Conservation (phyloP, 164 flowering plant species). For the Pachysandra terminalis region DNA sequence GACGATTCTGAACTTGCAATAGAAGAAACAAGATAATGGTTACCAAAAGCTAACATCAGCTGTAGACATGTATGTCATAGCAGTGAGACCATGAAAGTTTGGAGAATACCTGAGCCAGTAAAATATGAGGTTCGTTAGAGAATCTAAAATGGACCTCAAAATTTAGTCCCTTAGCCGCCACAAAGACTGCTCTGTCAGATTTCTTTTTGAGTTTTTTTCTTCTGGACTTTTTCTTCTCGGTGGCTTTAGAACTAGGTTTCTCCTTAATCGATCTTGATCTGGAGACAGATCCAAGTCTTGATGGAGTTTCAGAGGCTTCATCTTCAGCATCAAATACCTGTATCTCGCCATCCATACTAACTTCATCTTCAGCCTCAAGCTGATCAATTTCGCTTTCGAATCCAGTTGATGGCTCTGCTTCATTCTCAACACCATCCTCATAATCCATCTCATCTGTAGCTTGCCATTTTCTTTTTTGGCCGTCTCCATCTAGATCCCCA, state of each 20-base stretch:
- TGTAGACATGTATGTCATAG: not conserved
- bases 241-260: slow-evolving; percentile 16
- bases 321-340: slow-evolving; percentile 32
- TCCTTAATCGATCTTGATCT: slow-evolving; percentile 21
- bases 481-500: slow-evolving; percentile 69
- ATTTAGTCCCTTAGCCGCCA: slow-evolving; percentile 30
- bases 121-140: slow-evolving; percentile 60
- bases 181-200: slow-evolving; percentile 35
- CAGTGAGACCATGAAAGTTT: not conserved
- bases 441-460: slow-evolving; percentile 76
- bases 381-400: slow-evolving; percentile 35
- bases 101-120: slow-evolving; percentile 82
- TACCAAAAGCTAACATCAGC: not conserved
- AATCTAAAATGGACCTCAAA: slow-evolving; percentile 72
- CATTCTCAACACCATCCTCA: slow-evolving; percentile 54
- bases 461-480: slow-evolving; percentile 52
- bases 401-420: slow-evolving; percentile 27
- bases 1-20: not conserved
- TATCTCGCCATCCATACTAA: slow-evolving; percentile 21
- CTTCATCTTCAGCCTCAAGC: slow-evolving; percentile 30
- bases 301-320: slow-evolving; percentile 18
- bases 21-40: not conserved
- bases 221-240: slow-evolving; percentile 10
- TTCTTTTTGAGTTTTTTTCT: slow-evolving; percentile 21
- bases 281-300: slow-evolving; percentile 14